Percentiles rank a stretch among this genome's conserved stretches.
Conservation (phyloP, 2,329 filamentous ascomycete genomes). For the Diaporthe aspalathi region DNA sequence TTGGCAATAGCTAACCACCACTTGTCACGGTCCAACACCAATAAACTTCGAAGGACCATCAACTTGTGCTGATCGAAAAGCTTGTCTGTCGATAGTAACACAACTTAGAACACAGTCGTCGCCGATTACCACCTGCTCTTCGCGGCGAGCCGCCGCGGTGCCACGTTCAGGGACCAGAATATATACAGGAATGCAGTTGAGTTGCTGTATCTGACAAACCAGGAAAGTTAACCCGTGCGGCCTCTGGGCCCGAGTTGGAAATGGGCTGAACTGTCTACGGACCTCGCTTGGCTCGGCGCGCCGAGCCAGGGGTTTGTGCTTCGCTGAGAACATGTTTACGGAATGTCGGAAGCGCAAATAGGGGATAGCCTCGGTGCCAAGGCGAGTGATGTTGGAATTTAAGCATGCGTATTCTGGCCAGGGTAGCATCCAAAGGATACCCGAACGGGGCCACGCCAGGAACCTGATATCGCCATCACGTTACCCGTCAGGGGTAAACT, state of each 20-base stretch:
- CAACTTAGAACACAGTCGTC: neutral
- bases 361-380: neutral
- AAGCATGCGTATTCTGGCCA: neutral
- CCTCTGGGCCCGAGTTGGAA: neutral
- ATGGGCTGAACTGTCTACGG: neutral
- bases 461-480: neutral
- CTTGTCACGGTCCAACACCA: neutral
- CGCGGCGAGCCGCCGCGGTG: neutral
- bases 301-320: neutral
- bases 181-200: neutral
- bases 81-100: constrained; percentile 9
- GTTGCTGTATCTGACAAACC: neutral
- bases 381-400: neutral
- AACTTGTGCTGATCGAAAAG: neutral
- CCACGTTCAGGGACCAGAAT: neutral
- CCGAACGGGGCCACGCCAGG: neutral
- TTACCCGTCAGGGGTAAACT: neutral
- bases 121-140: constrained; percentile 11
- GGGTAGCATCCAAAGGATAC: constrained; percentile 1
- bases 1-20: neutral
- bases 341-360: neutral
- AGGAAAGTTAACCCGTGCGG: neutral
- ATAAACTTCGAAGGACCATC: neutral
- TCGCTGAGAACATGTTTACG: neutral
- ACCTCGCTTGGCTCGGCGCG: neutral